Percentiles rank a stretch among this genome's conserved stretches.
phyloP scores from a whole-genome alignment of 768 basidiomycete species.

The Kwoniella sp. region DNA sequence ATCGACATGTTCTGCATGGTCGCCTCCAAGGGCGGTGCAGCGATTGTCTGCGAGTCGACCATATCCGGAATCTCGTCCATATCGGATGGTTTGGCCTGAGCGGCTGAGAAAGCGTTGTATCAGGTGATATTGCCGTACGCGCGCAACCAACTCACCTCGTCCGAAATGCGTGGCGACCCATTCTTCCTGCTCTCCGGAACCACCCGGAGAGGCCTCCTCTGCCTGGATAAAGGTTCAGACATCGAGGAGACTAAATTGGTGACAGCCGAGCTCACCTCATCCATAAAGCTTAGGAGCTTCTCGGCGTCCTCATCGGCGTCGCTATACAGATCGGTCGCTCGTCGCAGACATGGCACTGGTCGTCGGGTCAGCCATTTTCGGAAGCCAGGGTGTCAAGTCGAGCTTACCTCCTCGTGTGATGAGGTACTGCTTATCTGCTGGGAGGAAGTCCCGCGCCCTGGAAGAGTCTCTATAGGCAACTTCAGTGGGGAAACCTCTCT shows the following conservation, averaged over 20 bases:
- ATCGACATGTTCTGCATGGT: constrained; percentile 22
- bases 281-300: constrained; percentile 71
- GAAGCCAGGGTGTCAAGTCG: background rate
- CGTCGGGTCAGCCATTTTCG: background rate
- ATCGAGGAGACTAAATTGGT: background rate
- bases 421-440: constrained; percentile 91
- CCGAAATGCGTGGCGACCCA: constrained; percentile 99
- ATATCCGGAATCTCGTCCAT: constrained; percentile 48
- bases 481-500: background rate
- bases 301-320: constrained; percentile 96
- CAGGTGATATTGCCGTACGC: background rate
- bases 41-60: constrained; percentile 28
- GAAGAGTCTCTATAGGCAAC: constrained; percentile 61
- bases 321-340: constrained; percentile 87
- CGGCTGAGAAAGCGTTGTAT: too few relatives aligned
- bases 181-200: constrained; percentile 56
- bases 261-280: constrained; percentile 50
- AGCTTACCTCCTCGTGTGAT: constrained; percentile 69
- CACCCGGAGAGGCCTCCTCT: constrained; percentile 47
- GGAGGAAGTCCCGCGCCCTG: constrained; percentile 87
- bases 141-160: constrained; percentile 50
- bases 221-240: constrained; percentile 28
- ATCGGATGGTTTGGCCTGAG: constrained; percentile 19
- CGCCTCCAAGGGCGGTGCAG: constrained; percentile 5
- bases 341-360: constrained; percentile 84